phyloP scores from a whole-genome alignment of 148 eudicot genomes.

The Pharnaceum exiguum region DNA sequence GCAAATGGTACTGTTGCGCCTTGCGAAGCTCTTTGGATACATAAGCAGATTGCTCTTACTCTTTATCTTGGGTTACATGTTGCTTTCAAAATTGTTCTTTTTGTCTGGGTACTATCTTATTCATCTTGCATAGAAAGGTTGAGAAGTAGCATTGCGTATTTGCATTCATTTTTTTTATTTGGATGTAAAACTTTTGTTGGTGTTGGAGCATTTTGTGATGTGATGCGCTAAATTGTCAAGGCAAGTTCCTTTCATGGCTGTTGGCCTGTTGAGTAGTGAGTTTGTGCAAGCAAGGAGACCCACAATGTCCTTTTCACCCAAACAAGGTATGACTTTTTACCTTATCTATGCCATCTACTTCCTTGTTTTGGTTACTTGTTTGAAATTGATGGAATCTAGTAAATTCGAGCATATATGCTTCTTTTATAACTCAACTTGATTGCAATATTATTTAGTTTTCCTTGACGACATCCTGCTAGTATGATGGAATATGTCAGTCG shows the following conservation, averaged over 20 bases:
- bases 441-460: neutral
- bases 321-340: constrained; percentile 3
- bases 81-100: too few relatives aligned
- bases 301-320: constrained; percentile 4
- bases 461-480: constrained; percentile 17
- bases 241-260: constrained; percentile 2
- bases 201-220: constrained; percentile 5
- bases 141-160: neutral
- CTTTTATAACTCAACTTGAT: neutral
- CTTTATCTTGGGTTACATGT: too few relatives aligned
- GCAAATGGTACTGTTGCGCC: neutral
- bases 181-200: neutral
- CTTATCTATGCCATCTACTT: neutral
- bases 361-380: neutral
- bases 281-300: constrained; percentile 2
- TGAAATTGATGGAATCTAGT: neutral
- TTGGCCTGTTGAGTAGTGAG: constrained; percentile 2
- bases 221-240: neutral
- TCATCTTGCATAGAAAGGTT: neutral
- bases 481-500: constrained; percentile 23
- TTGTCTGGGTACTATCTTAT: constrained; percentile 8
- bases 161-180: neutral
- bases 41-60: too few relatives aligned
- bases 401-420: neutral
- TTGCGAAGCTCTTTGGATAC: neutral